Evolutionary conservation across 169 alveolate species (phyloP), one percentile per base, ranked within the genome.

Genomic region (Cryptosporidium felis): DNA sequence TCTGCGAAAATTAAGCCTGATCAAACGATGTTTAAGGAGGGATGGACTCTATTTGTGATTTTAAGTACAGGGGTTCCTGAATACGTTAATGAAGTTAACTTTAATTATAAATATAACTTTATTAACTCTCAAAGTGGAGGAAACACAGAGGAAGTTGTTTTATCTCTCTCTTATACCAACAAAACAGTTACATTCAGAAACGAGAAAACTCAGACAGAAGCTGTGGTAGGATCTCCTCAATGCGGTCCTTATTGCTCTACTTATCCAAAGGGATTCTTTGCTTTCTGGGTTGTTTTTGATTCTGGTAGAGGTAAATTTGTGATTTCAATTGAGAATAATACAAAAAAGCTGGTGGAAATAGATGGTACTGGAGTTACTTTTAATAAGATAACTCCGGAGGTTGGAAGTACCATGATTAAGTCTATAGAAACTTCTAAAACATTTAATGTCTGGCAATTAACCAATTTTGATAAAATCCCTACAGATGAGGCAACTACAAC

Each of bases 41-140:
- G n/a, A 10, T 74, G 85, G 85, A 74, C 85, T 8, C 21, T 74
- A 53, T 74, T 74, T 74, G 59, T 56, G 4, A 74, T 74, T 5
- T 32, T 74, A 12, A 53, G 32, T 74, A 74, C 85, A 0, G 85
- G 85, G 1, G 42, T 74, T n/a, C 85, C 85, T 12, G 42, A 10
- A 14, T 26, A 34, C 6, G 30, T 40, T n/a, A 8, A 34, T 23
- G 0, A 12, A 41, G n/a, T 12, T 9, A 41, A 12, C 49, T 12
- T 41, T 5, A 30, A 32, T 36, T 14, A 74, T 21, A 34, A 42
- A 4, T 63, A 63, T 42, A 36, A 16, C 12, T 63, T 38, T 18
- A 74, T 53, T 26, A 21, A 23, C 36, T 2, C 53, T 60, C 63
- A 56, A 56, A 10, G 63, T 30, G n/a, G 1, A 56, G 8, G 45